Base-by-base conservation (phyloP, 2,329 filamentous ascomycete species). In the Claviceps monticola region DNA sequence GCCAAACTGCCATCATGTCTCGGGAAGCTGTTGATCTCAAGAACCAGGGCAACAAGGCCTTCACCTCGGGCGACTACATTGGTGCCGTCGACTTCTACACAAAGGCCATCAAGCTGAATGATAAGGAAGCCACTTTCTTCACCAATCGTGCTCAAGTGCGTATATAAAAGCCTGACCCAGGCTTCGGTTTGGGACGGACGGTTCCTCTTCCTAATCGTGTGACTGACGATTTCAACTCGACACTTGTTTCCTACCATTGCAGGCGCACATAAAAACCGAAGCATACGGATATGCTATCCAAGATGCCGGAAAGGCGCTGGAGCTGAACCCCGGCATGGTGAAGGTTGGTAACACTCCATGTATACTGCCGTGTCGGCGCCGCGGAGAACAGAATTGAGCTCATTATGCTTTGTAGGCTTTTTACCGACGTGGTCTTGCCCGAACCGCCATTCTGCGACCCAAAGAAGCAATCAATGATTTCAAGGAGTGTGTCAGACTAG, bases 221-320 rank as follows among this genome's bases (percentile, higher is more conserved):
- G 70, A 73, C 74, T 76, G 55, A 78, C 64, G 43, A n/a, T 23
- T 17, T 43, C 11, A 11, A 11, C 29, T 34, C 29, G 29, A 43
- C 50, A 29, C 41, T 49, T 52, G 46, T 46, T 51, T 50, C 29
- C 45, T 7, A 19, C 3, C 23, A 42, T n/a, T 52, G 14, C 53
- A 95, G 88, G 88, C 88, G 57, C 79, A 98, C 66, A 91, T 98
- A 68, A 97, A 96, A 72, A 83, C 91, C 41, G 93, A 98, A 69
- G 82, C 91, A 19, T 97, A 90, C 65, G 93, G 93, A 41, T 95
- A 91, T 71, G 90, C 93, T 23, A 85, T 97, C 60, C 76, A 83
- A 50, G 93, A 98, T 70, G 88, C 91, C 36, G 87, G 86, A 50
- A 94, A 87, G 68, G 93, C 93, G 16, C 83, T 97, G 63, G 88